Percentiles rank a stretch among this genome's conserved stretches.
Evolutionary conservation across 805 yeast species (phyloP).

Genomic region (Myxozyma neotropica): DNA sequence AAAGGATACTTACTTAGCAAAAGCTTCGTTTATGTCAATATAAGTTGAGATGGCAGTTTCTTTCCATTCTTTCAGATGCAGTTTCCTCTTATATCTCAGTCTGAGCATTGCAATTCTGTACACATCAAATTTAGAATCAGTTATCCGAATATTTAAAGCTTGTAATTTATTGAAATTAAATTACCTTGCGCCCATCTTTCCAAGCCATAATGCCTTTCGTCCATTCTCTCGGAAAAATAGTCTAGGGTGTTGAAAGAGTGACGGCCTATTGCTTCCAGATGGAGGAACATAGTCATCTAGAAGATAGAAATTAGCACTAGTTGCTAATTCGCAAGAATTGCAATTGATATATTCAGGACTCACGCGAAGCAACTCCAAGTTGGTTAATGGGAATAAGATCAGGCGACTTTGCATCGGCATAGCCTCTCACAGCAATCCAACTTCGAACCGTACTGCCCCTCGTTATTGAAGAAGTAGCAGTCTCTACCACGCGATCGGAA

Average conservation of each 20-base stretch:
- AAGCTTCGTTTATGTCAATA: constrained; percentile 18
- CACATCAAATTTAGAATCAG: too few species aligned
- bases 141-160: too few species aligned
- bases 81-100: constrained; percentile 11
- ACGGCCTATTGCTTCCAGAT: constrained; percentile 25
- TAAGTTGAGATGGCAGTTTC: constrained; percentile 13
- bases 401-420: constrained; percentile 8
- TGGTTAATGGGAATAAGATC: not conserved
- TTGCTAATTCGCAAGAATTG: not conserved
- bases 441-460: not conserved
- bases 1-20: constrained; percentile 26
- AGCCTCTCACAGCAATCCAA: constrained; percentile 2
- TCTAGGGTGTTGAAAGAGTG: constrained; percentile 9
- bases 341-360: not conserved
- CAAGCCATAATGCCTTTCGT: constrained; percentile 5
- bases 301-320: not conserved
- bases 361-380: constrained; percentile 22
- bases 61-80: constrained; percentile 15
- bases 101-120: constrained; percentile 8
- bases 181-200: constrained; percentile 8
- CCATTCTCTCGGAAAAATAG: not conserved
- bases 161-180: not conserved
- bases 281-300: constrained; percentile 33
- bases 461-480: not conserved
- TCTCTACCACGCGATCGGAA: not conserved